Evolutionary conservation across 192 early-diverging fungal species (phyloP).

Genomic region (Linnemannia hyalina): DNA sequence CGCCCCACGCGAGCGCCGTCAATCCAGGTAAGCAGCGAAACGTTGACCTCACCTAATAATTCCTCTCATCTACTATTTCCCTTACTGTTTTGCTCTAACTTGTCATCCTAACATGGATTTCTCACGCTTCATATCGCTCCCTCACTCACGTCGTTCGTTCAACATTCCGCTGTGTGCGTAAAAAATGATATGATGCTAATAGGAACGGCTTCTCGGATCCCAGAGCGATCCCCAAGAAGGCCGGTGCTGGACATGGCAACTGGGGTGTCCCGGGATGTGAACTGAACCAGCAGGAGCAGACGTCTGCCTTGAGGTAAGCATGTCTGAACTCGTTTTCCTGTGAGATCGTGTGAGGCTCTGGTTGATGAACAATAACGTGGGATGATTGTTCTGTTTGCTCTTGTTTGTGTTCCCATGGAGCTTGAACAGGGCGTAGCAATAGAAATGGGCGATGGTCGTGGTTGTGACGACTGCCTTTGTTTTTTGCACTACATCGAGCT

Average conservation of each 20-base stretch:
- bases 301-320: constrained; percentile 21
- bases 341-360: not conserved
- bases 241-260: constrained; percentile 47
- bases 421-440: not conserved
- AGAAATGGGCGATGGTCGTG: not conserved
- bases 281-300: constrained; percentile 26
- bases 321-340: not conserved
- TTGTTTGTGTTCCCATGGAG: constrained; percentile 12
- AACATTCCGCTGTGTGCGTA: no score
- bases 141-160: not conserved
- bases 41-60: not conserved
- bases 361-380: not conserved
- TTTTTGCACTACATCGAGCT: not conserved
- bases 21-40: constrained; percentile 20
- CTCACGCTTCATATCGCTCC: not conserved
- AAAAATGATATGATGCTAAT: not conserved
- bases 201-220: constrained; percentile 33
- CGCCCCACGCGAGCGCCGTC: constrained; percentile 40
- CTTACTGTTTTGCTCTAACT: not conserved
- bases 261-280: constrained; percentile 53
- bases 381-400: not conserved
- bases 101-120: not conserved
- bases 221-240: constrained; percentile 50
- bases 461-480: not conserved
- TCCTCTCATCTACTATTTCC: not conserved